These are phyloP conservation scores for Dioscorea zingiberensis DNA, from an alignment of 106 monocot genomes.

Conservation along the genomic window DNA sequence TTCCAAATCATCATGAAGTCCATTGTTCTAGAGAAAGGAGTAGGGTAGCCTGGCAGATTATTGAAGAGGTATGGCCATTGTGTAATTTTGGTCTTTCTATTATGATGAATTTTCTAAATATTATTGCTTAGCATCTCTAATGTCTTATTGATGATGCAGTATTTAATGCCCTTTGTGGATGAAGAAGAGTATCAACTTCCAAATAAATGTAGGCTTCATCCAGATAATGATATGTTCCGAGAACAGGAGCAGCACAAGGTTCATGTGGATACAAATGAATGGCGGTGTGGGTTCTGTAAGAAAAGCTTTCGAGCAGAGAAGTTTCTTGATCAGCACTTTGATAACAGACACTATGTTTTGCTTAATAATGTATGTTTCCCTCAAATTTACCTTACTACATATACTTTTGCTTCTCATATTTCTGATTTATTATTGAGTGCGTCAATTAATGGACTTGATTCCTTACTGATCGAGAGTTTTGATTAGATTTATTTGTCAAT, in stretches of 20 bases:
- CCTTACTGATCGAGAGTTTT: no score
- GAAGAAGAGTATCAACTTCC: conserved; percentile 67
- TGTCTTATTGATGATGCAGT: conserved; percentile 41
- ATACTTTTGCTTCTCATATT: neutral
- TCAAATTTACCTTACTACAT: neutral
- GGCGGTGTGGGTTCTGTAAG: conserved; percentile 91
- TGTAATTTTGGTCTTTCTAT: neutral
- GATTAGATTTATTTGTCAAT: no score
- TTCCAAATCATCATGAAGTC: conserved; percentile 44
- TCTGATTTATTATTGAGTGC: no score
- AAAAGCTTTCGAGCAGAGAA: conserved; percentile 90
- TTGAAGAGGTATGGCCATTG: conserved; percentile 56
- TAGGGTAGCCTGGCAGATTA: conserved; percentile 71
- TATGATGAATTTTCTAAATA: conserved; percentile 3
- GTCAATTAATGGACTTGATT: no score
- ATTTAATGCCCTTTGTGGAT: conserved; percentile 89
- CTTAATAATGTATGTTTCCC: conserved; percentile 60
- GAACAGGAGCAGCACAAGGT: conserved; percentile 93
- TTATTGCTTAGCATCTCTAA: neutral
- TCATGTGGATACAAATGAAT: conserved; percentile 79
- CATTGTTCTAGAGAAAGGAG: conserved; percentile 99
- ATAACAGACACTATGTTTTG: conserved; percentile 80
- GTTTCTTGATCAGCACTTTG: conserved; percentile 88
- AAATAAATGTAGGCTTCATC: conserved; percentile 73
- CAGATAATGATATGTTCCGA: conserved; percentile 93